phyloP scores from a whole-genome alignment of 768 basidiomycete genomes.

The Auricularia sp. region DNA sequence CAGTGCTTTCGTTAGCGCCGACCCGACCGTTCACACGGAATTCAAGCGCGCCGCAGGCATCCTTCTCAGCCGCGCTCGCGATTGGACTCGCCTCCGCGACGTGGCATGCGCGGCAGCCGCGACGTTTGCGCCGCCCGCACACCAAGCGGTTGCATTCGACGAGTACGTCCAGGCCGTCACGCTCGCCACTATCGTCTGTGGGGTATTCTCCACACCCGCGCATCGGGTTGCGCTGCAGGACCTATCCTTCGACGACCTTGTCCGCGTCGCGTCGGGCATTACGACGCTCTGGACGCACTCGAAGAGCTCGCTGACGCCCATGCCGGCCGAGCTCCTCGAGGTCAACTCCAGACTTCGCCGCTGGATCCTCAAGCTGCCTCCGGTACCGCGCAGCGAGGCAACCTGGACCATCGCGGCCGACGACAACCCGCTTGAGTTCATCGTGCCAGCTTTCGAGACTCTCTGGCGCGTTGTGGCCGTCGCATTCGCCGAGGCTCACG shows the following conservation, averaged over 20 bases:
- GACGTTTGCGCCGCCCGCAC: background rate
- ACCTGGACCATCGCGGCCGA: background rate
- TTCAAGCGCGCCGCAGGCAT: constrained; percentile 23
- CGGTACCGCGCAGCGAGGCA: background rate
- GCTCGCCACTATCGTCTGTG: background rate
- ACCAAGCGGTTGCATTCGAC: constrained; percentile 21
- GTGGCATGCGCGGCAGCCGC: constrained; percentile 22
- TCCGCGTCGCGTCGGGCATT: constrained; percentile 29
- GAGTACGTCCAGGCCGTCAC: constrained; percentile 34
- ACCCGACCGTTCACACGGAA: constrained; percentile 23
- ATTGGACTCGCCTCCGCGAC: constrained; percentile 26
- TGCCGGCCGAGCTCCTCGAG: constrained; percentile 20
- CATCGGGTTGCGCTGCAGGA: background rate
- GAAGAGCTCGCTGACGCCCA: constrained; percentile 25
- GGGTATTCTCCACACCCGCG: background rate
- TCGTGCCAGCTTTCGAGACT: constrained; percentile 53
- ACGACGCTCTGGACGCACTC: constrained; percentile 39
- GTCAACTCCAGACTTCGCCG: constrained; percentile 28
- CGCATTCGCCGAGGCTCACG: constrained; percentile 32
- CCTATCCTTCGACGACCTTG: constrained; percentile 24
- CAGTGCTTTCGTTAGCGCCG: constrained; percentile 43
- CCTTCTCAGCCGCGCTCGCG: constrained; percentile 22
- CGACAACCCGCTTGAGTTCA: constrained; percentile 35
- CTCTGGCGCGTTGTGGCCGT: constrained; percentile 43
- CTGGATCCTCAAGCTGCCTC: constrained; percentile 27